Evolutionary conservation across 768 basidiomycete species (phyloP), one percentile per base, ranked within the genome.

Genomic region (Amanita subjunquillea): DNA sequence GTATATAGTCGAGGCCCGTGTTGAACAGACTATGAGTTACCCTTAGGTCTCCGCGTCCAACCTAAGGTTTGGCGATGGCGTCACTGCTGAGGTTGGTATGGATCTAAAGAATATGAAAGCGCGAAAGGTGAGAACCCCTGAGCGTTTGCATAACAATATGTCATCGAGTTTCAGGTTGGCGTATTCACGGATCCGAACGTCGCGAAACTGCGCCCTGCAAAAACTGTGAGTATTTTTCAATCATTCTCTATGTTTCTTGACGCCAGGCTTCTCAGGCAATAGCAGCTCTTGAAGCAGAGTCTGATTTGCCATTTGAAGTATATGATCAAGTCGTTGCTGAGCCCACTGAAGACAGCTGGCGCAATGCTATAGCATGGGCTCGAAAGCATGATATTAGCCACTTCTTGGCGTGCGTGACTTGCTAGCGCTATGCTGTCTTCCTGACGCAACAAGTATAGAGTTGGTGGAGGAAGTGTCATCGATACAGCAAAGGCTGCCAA

Each of bases 401-500:
- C 64, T 96, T 93, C 71, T 70, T 92, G 20, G 91, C 90, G 90
- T 91, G 59, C 74, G 34, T 34, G 51, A 23, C 39, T 37, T 10
- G 6, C 45, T 46, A 36, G 27, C 27, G 23, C 15, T 1, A 13
- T 38, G 12, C 34, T 20, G 9, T 22, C 22, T 38, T 41, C 8
- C 17, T 29, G 7, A 32, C 50, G 47, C 45, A 17, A 56, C 46
- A 15, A 45, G n/a, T 37, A n/a, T 57, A 88, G 90, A 38, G 84
- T 93, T 29, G 91, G 91, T 56, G 91, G 91, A n/a, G 91, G 91
- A 57, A 91, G 88, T 60, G 89, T 91, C 23, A 96, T 96, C 62
- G 94, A 96, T 64, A 96, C 93, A 0, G 89, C 93, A 50, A 98
- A 98, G 65, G 82, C 92, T 6, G 93, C 95, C 30, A 98, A 97